These are phyloP conservation scores for Arachis stenosperma DNA, from an alignment of 306 rosid species.

Conservation along the genomic window DNA sequence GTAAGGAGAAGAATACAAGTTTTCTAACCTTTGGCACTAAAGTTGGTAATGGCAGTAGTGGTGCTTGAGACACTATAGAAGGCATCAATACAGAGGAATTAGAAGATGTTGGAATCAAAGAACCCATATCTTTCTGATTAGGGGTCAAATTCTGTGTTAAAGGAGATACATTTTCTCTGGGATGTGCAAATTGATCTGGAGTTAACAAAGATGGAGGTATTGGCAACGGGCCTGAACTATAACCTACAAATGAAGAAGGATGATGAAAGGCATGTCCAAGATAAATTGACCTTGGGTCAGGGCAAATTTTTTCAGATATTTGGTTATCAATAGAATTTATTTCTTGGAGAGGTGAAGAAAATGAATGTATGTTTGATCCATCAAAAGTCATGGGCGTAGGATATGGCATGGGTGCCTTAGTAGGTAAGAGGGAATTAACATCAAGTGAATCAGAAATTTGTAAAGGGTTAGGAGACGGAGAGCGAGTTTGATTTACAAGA, in stretches of 20 bases:
- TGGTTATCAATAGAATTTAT: conserved; percentile 43
- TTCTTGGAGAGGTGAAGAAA: conserved; percentile 47
- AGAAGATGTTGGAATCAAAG: conserved; percentile 38
- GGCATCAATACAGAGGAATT: conserved; percentile 45
- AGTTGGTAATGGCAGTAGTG: conserved; percentile 60
- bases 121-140: conserved; percentile 39
- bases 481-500: conserved; percentile 46
- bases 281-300: conserved; percentile 43
- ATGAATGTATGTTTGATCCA: conserved; percentile 38
- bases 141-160: conserved; percentile 42
- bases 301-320: conserved; percentile 40
- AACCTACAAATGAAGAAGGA: conserved; percentile 50
- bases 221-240: conserved; percentile 51
- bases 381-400: conserved; percentile 30
- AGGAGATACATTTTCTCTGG: conserved; percentile 42
- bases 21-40: conserved; percentile 55
- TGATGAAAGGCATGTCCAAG: conserved; percentile 46
- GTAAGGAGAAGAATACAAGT: background rate
- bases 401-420: conserved; percentile 48
- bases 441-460: conserved; percentile 49
- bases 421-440: conserved; percentile 44
- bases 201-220: conserved; percentile 48
- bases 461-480: conserved; percentile 41
- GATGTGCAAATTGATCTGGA: conserved; percentile 46
- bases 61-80: conserved; percentile 47